A percentile compares a stretch with the other conserved stretches of the same genome.
phyloP scores from a whole-genome alignment of 768 basidiomycete genomes.

The Mycena rosella region DNA sequence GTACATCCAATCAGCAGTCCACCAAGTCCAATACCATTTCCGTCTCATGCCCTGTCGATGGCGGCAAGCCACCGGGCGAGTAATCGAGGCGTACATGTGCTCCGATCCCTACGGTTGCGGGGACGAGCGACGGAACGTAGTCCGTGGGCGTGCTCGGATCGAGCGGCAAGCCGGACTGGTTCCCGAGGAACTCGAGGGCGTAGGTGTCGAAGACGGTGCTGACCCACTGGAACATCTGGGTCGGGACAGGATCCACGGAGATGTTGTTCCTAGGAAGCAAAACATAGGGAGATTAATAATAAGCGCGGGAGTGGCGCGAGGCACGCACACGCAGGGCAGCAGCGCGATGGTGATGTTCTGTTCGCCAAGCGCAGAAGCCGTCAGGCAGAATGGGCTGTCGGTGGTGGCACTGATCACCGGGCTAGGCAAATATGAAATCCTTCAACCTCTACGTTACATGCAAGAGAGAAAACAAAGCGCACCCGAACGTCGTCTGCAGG shows the following conservation, averaged over 20 bases:
- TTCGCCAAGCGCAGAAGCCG: not conserved
- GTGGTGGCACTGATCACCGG: not conserved
- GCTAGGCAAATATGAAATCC: too few species aligned
- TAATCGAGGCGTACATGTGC: conserved; percentile 7
- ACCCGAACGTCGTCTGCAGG: too few species aligned
- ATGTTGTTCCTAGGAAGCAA: not conserved
- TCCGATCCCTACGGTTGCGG: not conserved
- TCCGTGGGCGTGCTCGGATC: conserved; percentile 1
- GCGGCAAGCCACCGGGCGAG: not conserved
- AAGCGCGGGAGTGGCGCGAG: not conserved
- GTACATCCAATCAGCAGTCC: too few species aligned
- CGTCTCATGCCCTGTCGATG: conserved; percentile 7
- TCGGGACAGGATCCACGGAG: not conserved
- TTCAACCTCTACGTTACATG: too few species aligned
- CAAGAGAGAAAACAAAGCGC: too few species aligned
- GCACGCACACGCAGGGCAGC: conserved; percentile 3
- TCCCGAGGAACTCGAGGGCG: conserved; percentile 11
- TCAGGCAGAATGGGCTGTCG: not conserved
- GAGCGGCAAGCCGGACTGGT: too few species aligned
- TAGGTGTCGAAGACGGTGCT: conserved; percentile 9
- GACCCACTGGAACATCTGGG: conserved; percentile 19
- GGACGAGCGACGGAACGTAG: conserved; percentile 8
- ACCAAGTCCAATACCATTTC: too few species aligned
- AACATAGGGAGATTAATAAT: too few species aligned
- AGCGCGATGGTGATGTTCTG: conserved; percentile 11